Base-by-base conservation (phyloP, 306 rosid genomes). In the Senna siamea region DNA sequence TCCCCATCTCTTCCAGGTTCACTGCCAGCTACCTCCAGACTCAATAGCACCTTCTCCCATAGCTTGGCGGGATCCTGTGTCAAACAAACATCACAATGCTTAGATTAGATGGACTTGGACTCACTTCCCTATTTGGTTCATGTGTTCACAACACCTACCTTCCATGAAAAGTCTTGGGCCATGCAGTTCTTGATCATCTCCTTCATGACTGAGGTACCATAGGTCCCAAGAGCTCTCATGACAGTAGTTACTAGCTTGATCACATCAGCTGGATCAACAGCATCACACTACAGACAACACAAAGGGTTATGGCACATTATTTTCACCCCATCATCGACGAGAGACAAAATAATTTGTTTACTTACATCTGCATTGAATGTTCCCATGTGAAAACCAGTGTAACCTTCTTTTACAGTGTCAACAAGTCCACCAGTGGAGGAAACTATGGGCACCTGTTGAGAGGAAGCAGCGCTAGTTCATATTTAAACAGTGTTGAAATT, bases 351-450 rank as follows among this genome's bases (percentile, higher is more conserved):
- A 44, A 65, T 38, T 17, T 57, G 41, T 61, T 30, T 75, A 28
- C 51, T 78, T 89, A 92, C 97, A 70, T 86, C 85, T 2, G 52
- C 81, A n/a, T 5, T 80, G 87, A 92, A 87, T 63, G 75, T 50
- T 54, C 97, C 96, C 69, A 80, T 76, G 6, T 92, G 97, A 79
- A 89, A 89, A 74, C 97, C 97, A 6, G 96, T 89, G 58, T 46
- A 89, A n/a, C 96, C 97, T 69, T 89, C 93, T 78, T 79, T 78
- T n/a, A 92, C 96, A 0, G 97, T 92, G 77, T 92, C 97, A 38
- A 89, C 97, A 1, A 92, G 82, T 38, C 97, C 97, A 32, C 97
- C 97, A 18, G 97, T 92, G 69, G 97, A 87, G 53, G 96, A 82
- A 70, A 87, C 93, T 22, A 92, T 84, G 3, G 97, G 93, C 50